A percentile compares a stretch with the other conserved stretches of the same genome.
Conservation (phyloP, 2,329 filamentous ascomycete species). For the Didymella exigua region DNA sequence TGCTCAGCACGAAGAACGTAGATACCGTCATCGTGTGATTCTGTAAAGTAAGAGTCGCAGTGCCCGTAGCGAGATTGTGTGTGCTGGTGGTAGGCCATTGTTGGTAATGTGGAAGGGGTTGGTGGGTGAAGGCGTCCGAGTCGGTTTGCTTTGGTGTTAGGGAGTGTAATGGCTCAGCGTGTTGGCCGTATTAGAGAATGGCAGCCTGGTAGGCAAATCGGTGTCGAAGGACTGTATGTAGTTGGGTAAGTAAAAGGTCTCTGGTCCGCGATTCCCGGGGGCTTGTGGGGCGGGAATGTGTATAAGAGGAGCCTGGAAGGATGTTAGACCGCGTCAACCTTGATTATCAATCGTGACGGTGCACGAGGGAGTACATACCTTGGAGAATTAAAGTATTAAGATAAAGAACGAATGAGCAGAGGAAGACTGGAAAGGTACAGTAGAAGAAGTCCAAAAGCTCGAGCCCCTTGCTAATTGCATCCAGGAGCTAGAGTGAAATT, state of each 20-base stretch:
- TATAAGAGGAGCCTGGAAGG: constrained; percentile 44
- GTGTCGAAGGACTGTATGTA: constrained; percentile 62
- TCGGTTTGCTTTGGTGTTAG: constrained; percentile 18
- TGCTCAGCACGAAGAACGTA: constrained; percentile 66
- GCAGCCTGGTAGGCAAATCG: constrained; percentile 54
- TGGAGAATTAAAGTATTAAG: constrained; percentile 56
- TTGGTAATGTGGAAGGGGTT: constrained; percentile 53
- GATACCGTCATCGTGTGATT: constrained; percentile 61
- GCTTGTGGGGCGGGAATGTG: constrained; percentile 45
- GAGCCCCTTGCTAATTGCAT: constrained; percentile 53
- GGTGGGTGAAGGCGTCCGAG: constrained; percentile 43
- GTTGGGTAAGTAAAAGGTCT: constrained; percentile 59
- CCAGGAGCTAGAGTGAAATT: constrained; percentile 49
- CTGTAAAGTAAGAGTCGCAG: constrained; percentile 72
- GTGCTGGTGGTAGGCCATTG: constrained; percentile 62
- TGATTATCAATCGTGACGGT: constrained; percentile 22
- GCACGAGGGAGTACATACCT: constrained; percentile 48
- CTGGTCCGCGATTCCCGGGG: constrained; percentile 39
- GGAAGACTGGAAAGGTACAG: constrained; percentile 42
- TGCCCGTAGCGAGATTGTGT: constrained; percentile 62
- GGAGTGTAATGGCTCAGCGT: constrained; percentile 52
- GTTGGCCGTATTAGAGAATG: constrained; percentile 56
- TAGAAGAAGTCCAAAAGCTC: constrained; percentile 40
- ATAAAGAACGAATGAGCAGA: constrained; percentile 47
- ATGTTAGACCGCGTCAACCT: constrained; percentile 23